A percentile compares a stretch with the other conserved stretches of the same genome.
Conservation (phyloP, 2,329 filamentous ascomycete species). For the Grosmannia serpens region DNA sequence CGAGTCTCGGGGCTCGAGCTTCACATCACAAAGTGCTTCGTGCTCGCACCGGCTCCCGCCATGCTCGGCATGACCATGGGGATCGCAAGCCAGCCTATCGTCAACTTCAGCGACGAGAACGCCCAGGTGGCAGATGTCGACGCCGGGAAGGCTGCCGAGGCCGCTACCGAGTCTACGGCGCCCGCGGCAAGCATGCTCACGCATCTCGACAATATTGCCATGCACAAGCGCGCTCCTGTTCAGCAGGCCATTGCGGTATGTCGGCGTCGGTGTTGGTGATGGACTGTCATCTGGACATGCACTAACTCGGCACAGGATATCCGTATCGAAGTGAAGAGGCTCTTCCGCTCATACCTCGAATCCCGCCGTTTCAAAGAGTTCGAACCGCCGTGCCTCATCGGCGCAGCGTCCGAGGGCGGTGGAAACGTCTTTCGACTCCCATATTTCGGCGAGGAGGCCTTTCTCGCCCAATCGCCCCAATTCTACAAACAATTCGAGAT, state of each 20-base stretch:
- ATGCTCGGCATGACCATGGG: slow-evolving; percentile 47
- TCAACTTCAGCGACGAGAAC: slow-evolving; percentile 42
- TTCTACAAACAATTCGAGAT: slow-evolving; percentile 86
- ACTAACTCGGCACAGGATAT: slow-evolving; percentile 21
- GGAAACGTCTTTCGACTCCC: slow-evolving; percentile 81
- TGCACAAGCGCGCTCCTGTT: slow-evolving; percentile 84
- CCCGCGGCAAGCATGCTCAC: slow-evolving; percentile 74
- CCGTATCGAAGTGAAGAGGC: slow-evolving; percentile 27
- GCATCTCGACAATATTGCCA: slow-evolving; percentile 79
- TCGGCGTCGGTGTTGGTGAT: background rate
- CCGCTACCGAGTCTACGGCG: slow-evolving; percentile 24
- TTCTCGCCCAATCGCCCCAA: slow-evolving; percentile 68
- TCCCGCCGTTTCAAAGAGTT: slow-evolving; percentile 68
- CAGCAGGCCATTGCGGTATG: slow-evolving; percentile 64
- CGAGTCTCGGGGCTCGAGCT: slow-evolving; percentile 72
- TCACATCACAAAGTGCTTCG: slow-evolving; percentile 75
- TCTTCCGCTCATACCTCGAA: slow-evolving; percentile 51
- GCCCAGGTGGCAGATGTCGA: slow-evolving; percentile 31
- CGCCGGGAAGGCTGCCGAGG: slow-evolving; percentile 21
- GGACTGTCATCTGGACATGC: too few species aligned
- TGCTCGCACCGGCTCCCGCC: slow-evolving; percentile 53
- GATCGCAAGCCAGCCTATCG: slow-evolving; percentile 41
- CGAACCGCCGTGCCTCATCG: slow-evolving; percentile 81
- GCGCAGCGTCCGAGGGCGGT: slow-evolving; percentile 84
- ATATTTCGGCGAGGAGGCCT: slow-evolving; percentile 81